phyloP scores from a whole-genome alignment of 2,329 filamentous ascomycete genomes.

The Fusarium pseudoanthophilum region DNA sequence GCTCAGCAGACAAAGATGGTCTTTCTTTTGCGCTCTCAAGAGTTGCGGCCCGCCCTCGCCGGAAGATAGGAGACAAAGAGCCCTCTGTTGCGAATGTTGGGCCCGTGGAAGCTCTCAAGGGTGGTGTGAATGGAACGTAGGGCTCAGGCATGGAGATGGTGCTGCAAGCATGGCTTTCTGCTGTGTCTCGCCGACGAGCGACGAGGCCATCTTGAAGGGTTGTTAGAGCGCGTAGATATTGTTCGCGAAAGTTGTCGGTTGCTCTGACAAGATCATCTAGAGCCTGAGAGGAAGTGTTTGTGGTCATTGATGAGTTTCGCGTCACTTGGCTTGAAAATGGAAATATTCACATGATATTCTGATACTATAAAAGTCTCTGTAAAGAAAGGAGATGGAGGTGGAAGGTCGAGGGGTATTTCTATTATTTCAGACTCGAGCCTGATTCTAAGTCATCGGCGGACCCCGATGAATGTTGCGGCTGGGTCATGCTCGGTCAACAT shows the following conservation, averaged over 20 bases:
- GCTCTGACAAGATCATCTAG: constrained; percentile 50
- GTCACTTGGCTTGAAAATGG: constrained; percentile 18
- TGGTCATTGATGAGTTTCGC: constrained; percentile 33
- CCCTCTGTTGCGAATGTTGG: constrained; percentile 38
- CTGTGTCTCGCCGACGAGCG: constrained; percentile 31
- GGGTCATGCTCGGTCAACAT: constrained; percentile 38
- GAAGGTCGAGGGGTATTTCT: constrained; percentile 32
- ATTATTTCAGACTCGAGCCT: constrained; percentile 19
- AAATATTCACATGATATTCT: constrained; percentile 13
- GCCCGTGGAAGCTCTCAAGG: constrained; percentile 40
- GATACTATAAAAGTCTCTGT: neutral
- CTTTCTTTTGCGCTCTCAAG: constrained; percentile 44
- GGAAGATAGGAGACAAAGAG: constrained; percentile 19
- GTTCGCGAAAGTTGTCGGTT: constrained; percentile 50
- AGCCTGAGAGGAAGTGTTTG: constrained; percentile 34
- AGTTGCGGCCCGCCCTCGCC: constrained; percentile 45
- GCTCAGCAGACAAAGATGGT: constrained; percentile 40
- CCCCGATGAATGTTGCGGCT: constrained; percentile 42
- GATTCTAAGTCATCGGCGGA: constrained; percentile 29
- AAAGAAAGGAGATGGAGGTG: neutral
- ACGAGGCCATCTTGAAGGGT: constrained; percentile 45
- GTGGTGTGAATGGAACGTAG: constrained; percentile 41
- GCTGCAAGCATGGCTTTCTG: constrained; percentile 30
- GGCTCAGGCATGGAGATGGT: constrained; percentile 4
- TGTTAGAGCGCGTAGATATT: constrained; percentile 47